Evolutionary conservation across 305 asterid genomes (phyloP).

Genomic region (Rubia tinctorum): DNA sequence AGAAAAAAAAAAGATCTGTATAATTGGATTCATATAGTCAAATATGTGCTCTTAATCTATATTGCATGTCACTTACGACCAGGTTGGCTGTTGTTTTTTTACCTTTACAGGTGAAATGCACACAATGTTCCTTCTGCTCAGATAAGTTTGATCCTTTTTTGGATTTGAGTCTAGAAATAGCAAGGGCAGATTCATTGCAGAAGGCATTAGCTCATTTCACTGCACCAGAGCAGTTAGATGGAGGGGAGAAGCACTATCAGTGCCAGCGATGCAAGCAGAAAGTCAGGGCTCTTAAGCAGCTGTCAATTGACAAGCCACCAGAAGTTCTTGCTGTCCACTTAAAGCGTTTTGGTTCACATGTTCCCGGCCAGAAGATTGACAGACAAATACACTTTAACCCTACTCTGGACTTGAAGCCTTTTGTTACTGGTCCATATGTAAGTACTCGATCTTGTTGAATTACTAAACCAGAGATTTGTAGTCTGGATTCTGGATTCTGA

Average conservation of each 20-base stretch:
- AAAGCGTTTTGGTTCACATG: constrained; percentile 76
- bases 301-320: constrained; percentile 80
- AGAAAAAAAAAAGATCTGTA: not conserved
- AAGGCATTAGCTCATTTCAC: constrained; percentile 84
- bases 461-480: not conserved
- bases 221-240: constrained; percentile 84
- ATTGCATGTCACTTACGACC: not conserved
- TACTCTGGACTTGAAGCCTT: constrained; percentile 78
- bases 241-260: constrained; percentile 87
- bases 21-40: not conserved
- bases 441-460: constrained; percentile 26
- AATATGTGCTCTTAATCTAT: not conserved
- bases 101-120: constrained; percentile 79
- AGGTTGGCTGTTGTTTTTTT: constrained; percentile 4
- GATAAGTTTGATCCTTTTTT: constrained; percentile 90
- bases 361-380: constrained; percentile 70
- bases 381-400: constrained; percentile 62
- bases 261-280: constrained; percentile 96
- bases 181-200: constrained; percentile 62
- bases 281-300: constrained; percentile 91
- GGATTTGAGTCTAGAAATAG: constrained; percentile 86
- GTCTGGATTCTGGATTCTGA: not conserved
- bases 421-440: constrained; percentile 81
- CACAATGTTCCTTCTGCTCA: constrained; percentile 89
- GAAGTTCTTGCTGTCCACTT: constrained; percentile 92